Conservation (phyloP, 441 rosid genomes). For the Bocquillonia castaneifolia region DNA sequence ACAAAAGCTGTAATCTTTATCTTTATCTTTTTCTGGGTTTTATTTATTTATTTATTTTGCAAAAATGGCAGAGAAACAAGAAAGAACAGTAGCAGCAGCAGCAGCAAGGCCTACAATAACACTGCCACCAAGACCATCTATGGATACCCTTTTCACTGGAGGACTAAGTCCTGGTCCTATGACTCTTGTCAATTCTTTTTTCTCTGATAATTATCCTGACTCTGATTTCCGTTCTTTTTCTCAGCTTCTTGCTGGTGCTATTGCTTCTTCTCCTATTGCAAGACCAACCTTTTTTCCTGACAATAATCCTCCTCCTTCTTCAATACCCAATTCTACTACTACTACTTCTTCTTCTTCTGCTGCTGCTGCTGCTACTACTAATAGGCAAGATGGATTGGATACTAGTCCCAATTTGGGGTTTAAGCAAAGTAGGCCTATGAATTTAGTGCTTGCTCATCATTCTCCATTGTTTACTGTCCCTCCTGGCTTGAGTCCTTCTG, state of each 20-base stretch:
- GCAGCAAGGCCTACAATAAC: slow-evolving; percentile 58
- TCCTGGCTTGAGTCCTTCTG: slow-evolving; percentile 78
- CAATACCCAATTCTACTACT: neutral
- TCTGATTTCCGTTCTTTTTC: slow-evolving; percentile 55
- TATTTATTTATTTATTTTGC: no score
- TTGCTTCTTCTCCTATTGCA: slow-evolving; percentile 58
- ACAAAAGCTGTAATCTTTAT: neutral
- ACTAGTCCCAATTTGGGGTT: slow-evolving; percentile 32
- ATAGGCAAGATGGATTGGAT: slow-evolving; percentile 21
- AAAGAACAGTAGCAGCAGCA: slow-evolving; percentile 22
- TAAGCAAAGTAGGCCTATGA: slow-evolving; percentile 50
- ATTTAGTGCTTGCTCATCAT: slow-evolving; percentile 38
- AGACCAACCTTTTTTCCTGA: slow-evolving; percentile 22
- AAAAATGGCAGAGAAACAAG: slow-evolving; percentile 48
- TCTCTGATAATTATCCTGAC: slow-evolving; percentile 49
- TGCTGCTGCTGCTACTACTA: neutral
- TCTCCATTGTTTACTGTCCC: slow-evolving; percentile 63
- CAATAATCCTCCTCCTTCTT: neutral
- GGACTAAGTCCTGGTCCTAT: slow-evolving; percentile 77
- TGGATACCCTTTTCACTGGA: slow-evolving; percentile 42
- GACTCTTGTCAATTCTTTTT: slow-evolving; percentile 74
- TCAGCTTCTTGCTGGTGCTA: slow-evolving; percentile 80
- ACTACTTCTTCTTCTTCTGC: slow-evolving; percentile 1
- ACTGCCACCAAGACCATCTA: slow-evolving; percentile 54
- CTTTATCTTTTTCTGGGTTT: neutral